Percentiles rank a stretch among this genome's conserved stretches.
These are phyloP conservation scores for Cutaneotrichosporon daszewskae DNA, from an alignment of 1,284 basidiomycete genomes.

Conservation along the genomic window DNA sequence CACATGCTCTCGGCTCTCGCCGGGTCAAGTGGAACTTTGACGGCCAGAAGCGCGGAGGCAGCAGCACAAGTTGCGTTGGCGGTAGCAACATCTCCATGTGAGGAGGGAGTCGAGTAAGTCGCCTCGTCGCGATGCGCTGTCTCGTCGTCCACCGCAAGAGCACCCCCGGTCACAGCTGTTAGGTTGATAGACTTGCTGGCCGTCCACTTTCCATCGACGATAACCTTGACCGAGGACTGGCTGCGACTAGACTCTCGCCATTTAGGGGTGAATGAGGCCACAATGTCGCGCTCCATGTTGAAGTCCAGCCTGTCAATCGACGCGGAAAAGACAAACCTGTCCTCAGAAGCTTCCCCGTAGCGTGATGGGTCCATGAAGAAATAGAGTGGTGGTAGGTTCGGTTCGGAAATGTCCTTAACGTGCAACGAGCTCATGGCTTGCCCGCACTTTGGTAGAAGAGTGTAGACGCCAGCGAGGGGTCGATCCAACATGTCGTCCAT, in stretches of 20 bases:
- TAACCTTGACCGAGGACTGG: conserved; percentile 53
- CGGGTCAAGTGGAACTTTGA: conserved; percentile 60
- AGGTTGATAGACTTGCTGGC: conserved; percentile 26
- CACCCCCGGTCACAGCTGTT: conserved; percentile 30
- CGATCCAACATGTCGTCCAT: conserved; percentile 62
- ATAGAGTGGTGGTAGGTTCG: conserved; percentile 60
- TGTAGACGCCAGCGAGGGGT: conserved; percentile 72
- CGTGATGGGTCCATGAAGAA: conserved; percentile 79
- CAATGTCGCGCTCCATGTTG: conserved; percentile 67
- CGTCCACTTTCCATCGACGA: conserved; percentile 63
- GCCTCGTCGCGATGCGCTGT: conserved; percentile 54
- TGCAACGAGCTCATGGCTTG: conserved; percentile 84
- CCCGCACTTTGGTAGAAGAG: conserved; percentile 76
- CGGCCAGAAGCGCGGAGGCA: conserved; percentile 72
- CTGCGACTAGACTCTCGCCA: conserved; percentile 68
- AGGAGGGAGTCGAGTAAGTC: conserved; percentile 59
- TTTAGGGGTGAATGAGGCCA: conserved; percentile 62
- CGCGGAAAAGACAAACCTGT: conserved; percentile 76
- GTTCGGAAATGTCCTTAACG: conserved; percentile 47
- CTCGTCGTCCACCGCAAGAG: conserved; percentile 29
- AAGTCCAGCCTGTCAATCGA: conserved; percentile 71
- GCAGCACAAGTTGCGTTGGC: conserved; percentile 59
- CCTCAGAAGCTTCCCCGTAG: conserved; percentile 63
- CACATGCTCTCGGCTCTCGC: conserved; percentile 68
- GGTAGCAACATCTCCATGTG: conserved; percentile 55